phyloP scores from a whole-genome alignment of 805 yeast genomes.

The Lipomyces kockii region DNA sequence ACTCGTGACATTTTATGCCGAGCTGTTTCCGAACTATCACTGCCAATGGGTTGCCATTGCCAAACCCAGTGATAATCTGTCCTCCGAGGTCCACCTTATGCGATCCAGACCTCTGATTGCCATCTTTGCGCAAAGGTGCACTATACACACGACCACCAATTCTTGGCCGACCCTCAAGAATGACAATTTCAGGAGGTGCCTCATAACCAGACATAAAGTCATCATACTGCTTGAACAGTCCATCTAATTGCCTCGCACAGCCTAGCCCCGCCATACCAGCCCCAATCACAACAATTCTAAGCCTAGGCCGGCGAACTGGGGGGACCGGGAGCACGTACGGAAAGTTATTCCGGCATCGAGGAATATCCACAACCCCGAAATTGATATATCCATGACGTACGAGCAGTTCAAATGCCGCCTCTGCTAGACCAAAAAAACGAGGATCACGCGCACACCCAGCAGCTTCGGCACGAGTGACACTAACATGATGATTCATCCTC shows the following conservation, averaged over 20 bases:
- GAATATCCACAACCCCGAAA: slow-evolving; percentile 48
- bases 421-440: slow-evolving; percentile 49
- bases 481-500: slow-evolving; percentile 50
- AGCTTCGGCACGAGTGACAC: slow-evolving; percentile 50
- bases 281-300: slow-evolving; percentile 76
- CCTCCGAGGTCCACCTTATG: slow-evolving; percentile 48
- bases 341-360: slow-evolving; percentile 36
- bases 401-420: slow-evolving; percentile 51
- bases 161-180: slow-evolving; percentile 49
- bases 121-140: slow-evolving; percentile 41
- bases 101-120: slow-evolving; percentile 11
- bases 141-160: slow-evolving; percentile 52
- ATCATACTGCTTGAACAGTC: slow-evolving; percentile 52
- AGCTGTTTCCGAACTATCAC: slow-evolving; percentile 49
- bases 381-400: slow-evolving; percentile 51
- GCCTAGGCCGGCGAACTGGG: slow-evolving; percentile 44
- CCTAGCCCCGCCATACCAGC: slow-evolving; percentile 98
- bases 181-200: slow-evolving; percentile 48
- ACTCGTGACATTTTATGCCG: slow-evolving; percentile 47
- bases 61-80: slow-evolving; percentile 49
- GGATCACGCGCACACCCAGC: slow-evolving; percentile 51
- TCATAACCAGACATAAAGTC: slow-evolving; percentile 46
- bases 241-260: slow-evolving; percentile 91
- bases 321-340: slow-evolving; percentile 33
- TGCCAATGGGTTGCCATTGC: slow-evolving; percentile 50